Evolutionary conservation across 495 filamentous ascomycete genomes (phyloP), one percentile per base, ranked within the genome.

Genomic region (Aspergillus heteromorphus): DNA sequence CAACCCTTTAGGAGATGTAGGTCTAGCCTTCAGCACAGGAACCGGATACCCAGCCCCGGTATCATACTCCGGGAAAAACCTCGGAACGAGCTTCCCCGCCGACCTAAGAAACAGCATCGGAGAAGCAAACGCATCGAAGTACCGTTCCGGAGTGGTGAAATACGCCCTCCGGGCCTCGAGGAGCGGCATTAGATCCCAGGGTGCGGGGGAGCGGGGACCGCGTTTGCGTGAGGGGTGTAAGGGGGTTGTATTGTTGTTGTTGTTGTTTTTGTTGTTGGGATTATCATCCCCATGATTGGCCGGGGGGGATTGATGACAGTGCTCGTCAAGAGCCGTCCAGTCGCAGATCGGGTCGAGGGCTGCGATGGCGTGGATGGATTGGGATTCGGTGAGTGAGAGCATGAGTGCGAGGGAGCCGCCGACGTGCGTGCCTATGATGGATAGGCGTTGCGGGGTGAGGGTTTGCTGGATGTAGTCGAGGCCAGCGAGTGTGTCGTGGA

Each of bases 61-160:
- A 4, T 62, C 56, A 48, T 74, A 76, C 21, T 53, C 42, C 1
- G 73, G 70, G 40, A 69, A 73, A 0, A 41, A 13, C 14, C 56
- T 56, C 1, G 76, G 77, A 0, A 75, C 59, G 21, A 73, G 70
- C 20, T 62, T 64, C 1, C 72, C 75, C 0, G 79, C 58, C 0
- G 79, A 76, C 23, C 82, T 74, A 36, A 84, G 79, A 59, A 83
- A 83, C 4, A 82, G 69, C 7, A 81, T 66, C 0, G 82, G 82
- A 5, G 79, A 83, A 1, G 82, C 82, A 57, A 85, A 84, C 1
- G 80, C 67, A 55, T 84, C 82, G 40, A 83, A 83, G 58, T 71
- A 81, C 13, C 73, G 58, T 49, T 78, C 75, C 7, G 75, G 71
- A 2, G 67, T 72, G 2, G 61, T 19, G 59, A 85, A 85, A 19